Base-by-base conservation (phyloP, 2,329 filamentous ascomycete genomes). In the Myrmaecium sp. region DNA sequence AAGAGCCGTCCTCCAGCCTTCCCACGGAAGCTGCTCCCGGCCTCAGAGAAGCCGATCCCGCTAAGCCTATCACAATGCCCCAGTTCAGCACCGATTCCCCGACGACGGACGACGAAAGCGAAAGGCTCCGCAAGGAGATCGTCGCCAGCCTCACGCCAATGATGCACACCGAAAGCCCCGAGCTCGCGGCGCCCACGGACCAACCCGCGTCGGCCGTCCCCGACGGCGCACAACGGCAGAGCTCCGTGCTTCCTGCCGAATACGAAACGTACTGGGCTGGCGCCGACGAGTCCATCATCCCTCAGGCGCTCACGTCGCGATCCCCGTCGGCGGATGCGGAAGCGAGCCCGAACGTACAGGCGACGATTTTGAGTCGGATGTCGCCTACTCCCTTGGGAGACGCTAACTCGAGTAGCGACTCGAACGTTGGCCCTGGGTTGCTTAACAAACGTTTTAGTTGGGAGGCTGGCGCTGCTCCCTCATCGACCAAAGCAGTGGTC, bases 111-210 rank as follows among this genome's bases (percentile, higher is more conserved):
- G 68, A 74, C 36, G 76, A 82, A 40, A 82, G 67, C 39, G 78
- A 84, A 36, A 60, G 66, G 30, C 47, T 84, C 24, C 64, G 71
- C 15, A 74, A 80, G 32, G 79, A 84, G 39, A 84, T 84, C 29
- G 69, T 81, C 28, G 69, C 67, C 31, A 77, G 70, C 21, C 55
- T 84, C 2, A 72, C 62, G 29, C 64, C 72, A 0, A 44, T 55
- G 8, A 36, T 35, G 26, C 34, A 35, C 18, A 34, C 36, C 8
- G 36, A 33, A n/a, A 33, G 32, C 6, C 27, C 30, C 11, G 25
- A 23, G 13, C 13, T 30, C 8, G 27, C 20, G 12, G 15, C 24
- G 7, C 21, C 19, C 11, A 8, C 29, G 14, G 25, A 13, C n/a
- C 21, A 25, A 24, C 28, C 26, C 24, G 33, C 37, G 17, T 30